phyloP scores from a whole-genome alignment of 345 rosid genomes.

The Brassica carinata region DNA sequence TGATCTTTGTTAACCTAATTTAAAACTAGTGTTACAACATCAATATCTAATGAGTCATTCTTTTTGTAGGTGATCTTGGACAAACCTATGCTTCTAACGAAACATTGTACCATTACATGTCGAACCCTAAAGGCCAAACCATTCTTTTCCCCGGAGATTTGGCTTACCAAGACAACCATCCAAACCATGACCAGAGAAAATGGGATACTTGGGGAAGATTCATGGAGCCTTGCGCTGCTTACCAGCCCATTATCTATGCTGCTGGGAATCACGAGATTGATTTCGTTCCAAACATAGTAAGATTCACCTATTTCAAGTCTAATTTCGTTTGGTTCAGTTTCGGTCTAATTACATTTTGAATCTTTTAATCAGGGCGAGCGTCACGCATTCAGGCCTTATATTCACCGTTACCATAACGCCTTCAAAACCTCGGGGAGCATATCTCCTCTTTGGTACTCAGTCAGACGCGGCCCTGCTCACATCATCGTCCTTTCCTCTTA shows the following conservation, averaged over 20 bases:
- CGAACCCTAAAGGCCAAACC: slow-evolving; percentile 52
- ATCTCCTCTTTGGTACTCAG: slow-evolving; percentile 58
- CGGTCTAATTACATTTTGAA: background rate
- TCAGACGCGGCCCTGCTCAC: slow-evolving; percentile 49
- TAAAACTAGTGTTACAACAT: background rate
- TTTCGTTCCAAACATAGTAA: slow-evolving; percentile 46
- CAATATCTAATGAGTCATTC: background rate
- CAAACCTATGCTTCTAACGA: slow-evolving; percentile 54
- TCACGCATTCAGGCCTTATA: slow-evolving; percentile 46
- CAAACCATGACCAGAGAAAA: slow-evolving; percentile 46
- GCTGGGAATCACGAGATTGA: slow-evolving; percentile 58
- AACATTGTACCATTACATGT: slow-evolving; percentile 52
- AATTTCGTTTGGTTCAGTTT: background rate
- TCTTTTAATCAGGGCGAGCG: slow-evolving; percentile 36
- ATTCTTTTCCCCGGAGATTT: slow-evolving; percentile 53
- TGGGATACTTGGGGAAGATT: slow-evolving; percentile 59
- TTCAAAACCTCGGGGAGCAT: slow-evolving; percentile 45
- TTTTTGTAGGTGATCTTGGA: slow-evolving; percentile 54
- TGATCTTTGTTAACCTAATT: background rate
- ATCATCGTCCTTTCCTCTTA: slow-evolving; percentile 54
- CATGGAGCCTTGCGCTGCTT: slow-evolving; percentile 50
- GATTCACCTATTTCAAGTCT: background rate
- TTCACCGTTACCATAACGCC: slow-evolving; percentile 39
- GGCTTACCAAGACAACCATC: slow-evolving; percentile 50
- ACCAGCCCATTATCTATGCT: slow-evolving; percentile 56